A percentile compares a stretch with the other conserved stretches of the same genome.
phyloP scores from a whole-genome alignment of 306 rosid species.

The Casuarina glauca region DNA sequence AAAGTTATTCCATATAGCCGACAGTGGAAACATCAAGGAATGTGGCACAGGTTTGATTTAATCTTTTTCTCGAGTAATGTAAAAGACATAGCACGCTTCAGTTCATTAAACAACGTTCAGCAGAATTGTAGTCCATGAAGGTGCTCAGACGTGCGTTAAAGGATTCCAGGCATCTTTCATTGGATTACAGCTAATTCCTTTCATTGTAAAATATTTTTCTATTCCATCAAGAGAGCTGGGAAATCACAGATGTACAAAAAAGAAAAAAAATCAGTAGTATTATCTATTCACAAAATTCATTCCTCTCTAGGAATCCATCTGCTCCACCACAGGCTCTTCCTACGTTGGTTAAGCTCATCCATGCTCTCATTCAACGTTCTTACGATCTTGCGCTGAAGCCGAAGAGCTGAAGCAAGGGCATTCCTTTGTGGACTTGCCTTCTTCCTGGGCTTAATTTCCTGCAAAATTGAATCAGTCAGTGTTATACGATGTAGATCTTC shows the following conservation, averaged over 20 bases:
- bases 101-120: conserved; percentile 26
- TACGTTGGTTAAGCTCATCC: conserved; percentile 62
- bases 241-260: conserved; percentile 58
- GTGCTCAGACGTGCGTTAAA: conserved; percentile 50
- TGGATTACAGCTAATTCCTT: conserved; percentile 42
- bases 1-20: conserved; percentile 1
- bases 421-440: conserved; percentile 61
- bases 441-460: conserved; percentile 82
- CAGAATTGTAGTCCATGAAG: conserved; percentile 21
- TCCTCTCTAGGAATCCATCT: conserved; percentile 97
- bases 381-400: conserved; percentile 69
- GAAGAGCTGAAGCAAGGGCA: conserved; percentile 77
- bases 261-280: conserved; percentile 14
- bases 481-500: not conserved
- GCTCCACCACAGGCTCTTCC: conserved; percentile 97
- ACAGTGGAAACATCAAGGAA: conserved; percentile 21
- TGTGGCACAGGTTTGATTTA: conserved; percentile 11
- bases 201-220: conserved; percentile 32
- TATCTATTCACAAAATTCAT: conserved; percentile 47
- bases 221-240: conserved; percentile 34
- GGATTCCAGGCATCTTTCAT: conserved; percentile 49
- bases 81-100: conserved; percentile 27
- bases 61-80: not conserved
- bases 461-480: conserved; percentile 20
- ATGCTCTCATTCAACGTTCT: conserved; percentile 84